Percentiles rank a stretch among this genome's conserved stretches.
Conservation (phyloP, 1,284 basidiomycete species). For the Hemileia vastatrix region DNA sequence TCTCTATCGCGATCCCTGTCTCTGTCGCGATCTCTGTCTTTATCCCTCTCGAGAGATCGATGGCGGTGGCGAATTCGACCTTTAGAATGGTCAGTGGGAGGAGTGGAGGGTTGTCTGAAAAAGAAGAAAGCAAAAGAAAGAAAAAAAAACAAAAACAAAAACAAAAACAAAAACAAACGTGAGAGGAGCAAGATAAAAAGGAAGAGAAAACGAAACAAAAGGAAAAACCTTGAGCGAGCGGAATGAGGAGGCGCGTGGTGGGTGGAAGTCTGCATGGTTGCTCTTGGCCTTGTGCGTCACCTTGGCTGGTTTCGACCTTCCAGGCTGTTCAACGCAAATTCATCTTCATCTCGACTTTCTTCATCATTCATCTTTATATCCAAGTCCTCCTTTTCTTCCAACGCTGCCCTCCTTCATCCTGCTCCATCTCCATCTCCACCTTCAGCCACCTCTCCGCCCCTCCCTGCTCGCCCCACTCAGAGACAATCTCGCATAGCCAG, state of each 20-base stretch:
- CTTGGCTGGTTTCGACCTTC: too few relatives aligned
- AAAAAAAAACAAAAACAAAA: neutral
- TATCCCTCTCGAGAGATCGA: slow-evolving; percentile 10
- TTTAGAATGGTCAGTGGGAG: too few relatives aligned
- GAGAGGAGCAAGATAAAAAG: neutral
- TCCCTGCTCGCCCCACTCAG: slow-evolving; percentile 8
- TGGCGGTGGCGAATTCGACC: slow-evolving; percentile 3
- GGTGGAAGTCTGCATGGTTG: slow-evolving; percentile 1
- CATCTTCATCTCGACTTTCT: too few relatives aligned
- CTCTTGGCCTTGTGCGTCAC: too few relatives aligned
- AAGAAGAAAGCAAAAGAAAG: neutral
- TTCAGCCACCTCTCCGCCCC: neutral
- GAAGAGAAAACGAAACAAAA: neutral
- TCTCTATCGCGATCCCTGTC: slow-evolving; percentile 48
- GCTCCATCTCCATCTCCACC: neutral
- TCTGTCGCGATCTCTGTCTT: slow-evolving; percentile 42
- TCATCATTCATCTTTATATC: too few relatives aligned
- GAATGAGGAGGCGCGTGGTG: neutral
- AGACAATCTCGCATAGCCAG: neutral
- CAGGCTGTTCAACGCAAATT: too few relatives aligned
- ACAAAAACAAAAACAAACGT: neutral
- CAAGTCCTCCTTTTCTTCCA: too few relatives aligned
- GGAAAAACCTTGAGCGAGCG: slow-evolving; percentile 1
- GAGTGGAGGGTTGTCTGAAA: neutral
- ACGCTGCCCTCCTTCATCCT: too few relatives aligned